These are phyloP conservation scores for Myrica gale DNA, from an alignment of 306 rosid species.

Conservation along the genomic window DNA sequence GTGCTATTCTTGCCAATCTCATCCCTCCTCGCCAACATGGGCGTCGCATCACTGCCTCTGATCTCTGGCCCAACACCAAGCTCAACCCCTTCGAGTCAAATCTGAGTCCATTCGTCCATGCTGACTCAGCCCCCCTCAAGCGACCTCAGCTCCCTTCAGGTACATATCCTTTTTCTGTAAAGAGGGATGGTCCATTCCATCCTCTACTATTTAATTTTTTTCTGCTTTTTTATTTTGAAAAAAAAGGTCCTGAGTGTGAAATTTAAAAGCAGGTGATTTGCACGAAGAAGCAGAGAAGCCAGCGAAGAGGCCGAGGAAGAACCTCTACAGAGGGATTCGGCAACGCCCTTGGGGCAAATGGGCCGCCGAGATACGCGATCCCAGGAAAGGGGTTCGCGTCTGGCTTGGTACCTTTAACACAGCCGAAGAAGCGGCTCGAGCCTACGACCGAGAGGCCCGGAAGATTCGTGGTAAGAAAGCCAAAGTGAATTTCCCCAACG, in stretches of 20 bases:
- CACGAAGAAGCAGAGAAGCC: conserved; percentile 49
- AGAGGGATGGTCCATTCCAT: neutral
- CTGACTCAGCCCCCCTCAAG: conserved; percentile 31
- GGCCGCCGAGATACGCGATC: conserved; percentile 97
- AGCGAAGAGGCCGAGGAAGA: conserved; percentile 72
- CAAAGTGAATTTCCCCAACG: conserved; percentile 86
- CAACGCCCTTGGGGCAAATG: conserved; percentile 98
- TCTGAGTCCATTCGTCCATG: neutral
- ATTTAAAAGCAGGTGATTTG: conserved; percentile 36
- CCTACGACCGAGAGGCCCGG: conserved; percentile 86
- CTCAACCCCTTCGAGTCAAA: conserved; percentile 24
- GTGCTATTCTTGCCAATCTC: conserved; percentile 65
- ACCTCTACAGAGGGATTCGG: conserved; percentile 82
- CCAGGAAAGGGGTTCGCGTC: conserved; percentile 88
- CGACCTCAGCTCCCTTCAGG: conserved; percentile 47
- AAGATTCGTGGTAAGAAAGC: conserved; percentile 88
- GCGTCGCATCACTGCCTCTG: conserved; percentile 44
- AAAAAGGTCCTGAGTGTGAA: neutral
- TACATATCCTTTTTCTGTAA: neutral
- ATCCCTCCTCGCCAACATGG: conserved; percentile 59
- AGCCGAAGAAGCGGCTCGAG: conserved; percentile 92
- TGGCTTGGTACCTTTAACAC: conserved; percentile 96
- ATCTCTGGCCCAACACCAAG: conserved; percentile 57
- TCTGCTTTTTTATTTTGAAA: neutral
- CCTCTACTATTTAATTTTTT: too few relatives aligned